These are phyloP conservation scores for Cordyceps pruinosa DNA, from an alignment of 2,329 filamentous ascomycete species.

Conservation along the genomic window DNA sequence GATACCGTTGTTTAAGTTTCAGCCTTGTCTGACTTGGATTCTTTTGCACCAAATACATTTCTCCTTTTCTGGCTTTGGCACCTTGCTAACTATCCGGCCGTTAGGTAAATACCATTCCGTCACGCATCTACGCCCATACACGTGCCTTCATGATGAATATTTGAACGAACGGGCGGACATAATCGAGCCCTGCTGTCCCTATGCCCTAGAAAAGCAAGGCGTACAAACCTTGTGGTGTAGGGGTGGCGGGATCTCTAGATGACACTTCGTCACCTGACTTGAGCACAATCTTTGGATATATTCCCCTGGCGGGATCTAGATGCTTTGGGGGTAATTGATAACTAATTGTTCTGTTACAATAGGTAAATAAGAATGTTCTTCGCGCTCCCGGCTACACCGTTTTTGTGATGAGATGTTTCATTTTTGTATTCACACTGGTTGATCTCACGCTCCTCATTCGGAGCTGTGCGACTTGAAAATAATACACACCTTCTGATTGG, in stretches of 20 bases:
- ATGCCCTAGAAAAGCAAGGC: conserved; percentile 46
- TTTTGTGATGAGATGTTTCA: conserved; percentile 40
- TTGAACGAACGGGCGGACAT: conserved; percentile 68
- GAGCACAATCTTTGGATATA: neutral
- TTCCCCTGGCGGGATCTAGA: neutral
- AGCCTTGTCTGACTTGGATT: conserved; percentile 58
- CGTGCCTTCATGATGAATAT: conserved; percentile 46
- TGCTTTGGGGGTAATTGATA: conserved; percentile 5
- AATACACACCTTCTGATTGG: conserved; percentile 47
- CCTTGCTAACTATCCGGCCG: conserved; percentile 30
- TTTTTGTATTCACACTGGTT: conserved; percentile 55
- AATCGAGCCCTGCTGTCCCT: conserved; percentile 46
- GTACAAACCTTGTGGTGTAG: conserved; percentile 56
- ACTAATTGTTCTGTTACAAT: conserved; percentile 26
- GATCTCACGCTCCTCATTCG: conserved; percentile 35
- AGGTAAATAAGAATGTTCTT: conserved; percentile 28
- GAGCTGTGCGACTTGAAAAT: conserved; percentile 43
- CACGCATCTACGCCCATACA: conserved; percentile 20
- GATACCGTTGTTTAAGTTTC: conserved; percentile 56
- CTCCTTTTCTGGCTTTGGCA: conserved; percentile 8
- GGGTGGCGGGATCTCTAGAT: conserved; percentile 50
- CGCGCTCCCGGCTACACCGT: conserved; percentile 16
- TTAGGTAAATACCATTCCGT: conserved; percentile 36
- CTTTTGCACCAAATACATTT: conserved; percentile 18
- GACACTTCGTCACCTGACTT: conserved; percentile 60